A percentile compares a stretch with the other conserved stretches of the same genome.
These are phyloP conservation scores for Periconia digitata DNA, from an alignment of 2,329 filamentous ascomycete species.

Conservation along the genomic window DNA sequence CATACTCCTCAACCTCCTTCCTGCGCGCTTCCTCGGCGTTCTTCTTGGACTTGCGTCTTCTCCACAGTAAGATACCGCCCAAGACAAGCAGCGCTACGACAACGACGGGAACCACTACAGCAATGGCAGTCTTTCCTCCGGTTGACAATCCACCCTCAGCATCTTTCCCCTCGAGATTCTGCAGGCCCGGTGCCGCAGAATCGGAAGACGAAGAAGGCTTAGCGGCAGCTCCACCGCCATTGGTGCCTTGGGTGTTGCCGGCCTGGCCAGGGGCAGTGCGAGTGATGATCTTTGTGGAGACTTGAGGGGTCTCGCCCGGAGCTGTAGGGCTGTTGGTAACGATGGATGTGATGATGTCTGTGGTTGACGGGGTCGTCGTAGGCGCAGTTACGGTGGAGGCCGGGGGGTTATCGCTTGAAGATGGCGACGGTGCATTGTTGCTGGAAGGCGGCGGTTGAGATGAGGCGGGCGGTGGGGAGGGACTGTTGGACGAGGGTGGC, in stretches of 20 bases:
- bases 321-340: constrained; percentile 11
- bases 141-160: constrained; percentile 54
- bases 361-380: constrained; percentile 14
- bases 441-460: constrained; percentile 11
- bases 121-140: constrained; percentile 80
- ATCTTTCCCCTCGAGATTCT: constrained; percentile 15
- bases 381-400: constrained; percentile 10
- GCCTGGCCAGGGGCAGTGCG: constrained; percentile 6
- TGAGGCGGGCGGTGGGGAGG: constrained; percentile 2
- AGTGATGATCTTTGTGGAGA: constrained; percentile 12
- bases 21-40: constrained; percentile 82
- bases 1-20: constrained; percentile 97
- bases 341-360: constrained; percentile 14
- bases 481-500: neutral
- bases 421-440: constrained; percentile 5
- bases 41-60: constrained; percentile 82
- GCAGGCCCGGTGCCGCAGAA: constrained; percentile 6
- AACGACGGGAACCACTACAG: constrained; percentile 90
- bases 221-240: constrained; percentile 14
- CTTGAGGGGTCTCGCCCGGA: constrained; percentile 6
- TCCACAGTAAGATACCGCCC: constrained; percentile 80
- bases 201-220: constrained; percentile 3
- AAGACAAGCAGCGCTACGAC: constrained; percentile 80
- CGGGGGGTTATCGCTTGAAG: constrained; percentile 10
- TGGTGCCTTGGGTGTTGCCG: neutral